Conservation (phyloP, 805 yeast genomes). For the Candida montana region DNA sequence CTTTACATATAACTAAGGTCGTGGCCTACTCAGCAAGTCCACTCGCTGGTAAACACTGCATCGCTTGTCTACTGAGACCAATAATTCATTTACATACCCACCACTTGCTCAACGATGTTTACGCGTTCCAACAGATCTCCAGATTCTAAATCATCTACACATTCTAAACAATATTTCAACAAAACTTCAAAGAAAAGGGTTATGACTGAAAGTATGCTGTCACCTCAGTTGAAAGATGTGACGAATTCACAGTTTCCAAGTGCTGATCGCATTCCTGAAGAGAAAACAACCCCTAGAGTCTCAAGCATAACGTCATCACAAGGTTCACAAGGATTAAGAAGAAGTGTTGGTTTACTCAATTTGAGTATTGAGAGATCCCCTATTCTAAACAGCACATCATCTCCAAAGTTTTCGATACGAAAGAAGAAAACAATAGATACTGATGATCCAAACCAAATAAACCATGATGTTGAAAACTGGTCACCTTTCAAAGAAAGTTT, state of each 20-base stretch:
- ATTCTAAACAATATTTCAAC: not conserved
- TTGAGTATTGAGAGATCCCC: constrained; percentile 39
- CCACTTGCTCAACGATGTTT: constrained; percentile 10
- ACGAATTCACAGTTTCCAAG: constrained; percentile 9
- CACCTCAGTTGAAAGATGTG: constrained; percentile 23
- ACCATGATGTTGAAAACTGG: constrained; percentile 26
- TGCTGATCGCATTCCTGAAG: constrained; percentile 7
- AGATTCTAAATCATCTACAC: constrained; percentile 3
- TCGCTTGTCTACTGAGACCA: too few relatives aligned
- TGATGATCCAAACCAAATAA: constrained; percentile 17
- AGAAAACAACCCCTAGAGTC: constrained; percentile 21
- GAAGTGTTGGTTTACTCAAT: constrained; percentile 50
- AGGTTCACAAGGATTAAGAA: constrained; percentile 33
- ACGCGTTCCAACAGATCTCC: constrained; percentile 14
- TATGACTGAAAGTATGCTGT: constrained; percentile 21
- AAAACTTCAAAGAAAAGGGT: constrained; percentile 20
- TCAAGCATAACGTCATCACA: constrained; percentile 21
- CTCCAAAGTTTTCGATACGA: constrained; percentile 19
- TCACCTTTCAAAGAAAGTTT: constrained; percentile 26
- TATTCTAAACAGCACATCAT: constrained; percentile 11
- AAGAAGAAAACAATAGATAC: constrained; percentile 18
- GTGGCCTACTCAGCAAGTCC: too few relatives aligned
- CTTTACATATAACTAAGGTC: too few relatives aligned
- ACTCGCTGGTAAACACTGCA: too few relatives aligned
- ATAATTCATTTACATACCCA: too few relatives aligned